Conservation (phyloP, 768 basidiomycete species). For the Amanita rubescens region DNA sequence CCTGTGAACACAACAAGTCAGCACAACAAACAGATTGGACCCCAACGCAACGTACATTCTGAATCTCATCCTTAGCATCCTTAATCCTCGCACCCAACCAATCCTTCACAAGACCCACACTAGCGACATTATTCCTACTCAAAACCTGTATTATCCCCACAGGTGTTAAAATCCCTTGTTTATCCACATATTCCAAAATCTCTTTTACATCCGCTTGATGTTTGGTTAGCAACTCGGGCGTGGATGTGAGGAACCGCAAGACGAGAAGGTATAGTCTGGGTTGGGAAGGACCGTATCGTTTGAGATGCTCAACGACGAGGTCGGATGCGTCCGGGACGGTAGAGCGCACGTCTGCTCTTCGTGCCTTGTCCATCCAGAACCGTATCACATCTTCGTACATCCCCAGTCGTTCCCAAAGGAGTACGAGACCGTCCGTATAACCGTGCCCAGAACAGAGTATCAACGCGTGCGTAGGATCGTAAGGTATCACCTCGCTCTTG, state of each 20-base stretch:
- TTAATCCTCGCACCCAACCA: constrained; percentile 82
- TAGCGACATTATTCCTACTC: constrained; percentile 83
- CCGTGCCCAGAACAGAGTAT: constrained; percentile 83
- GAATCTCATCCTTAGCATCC: constrained; percentile 67
- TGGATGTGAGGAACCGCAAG: constrained; percentile 82
- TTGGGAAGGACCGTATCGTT: constrained; percentile 60
- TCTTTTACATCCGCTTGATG: constrained; percentile 66
- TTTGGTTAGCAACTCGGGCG: constrained; percentile 58
- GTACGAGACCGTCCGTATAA: constrained; percentile 80
- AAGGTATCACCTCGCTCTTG: constrained; percentile 52
- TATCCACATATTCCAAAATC: constrained; percentile 73
- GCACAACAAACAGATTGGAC: constrained; percentile 4
- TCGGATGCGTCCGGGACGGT: constrained; percentile 36
- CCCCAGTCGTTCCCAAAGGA: constrained; percentile 88
- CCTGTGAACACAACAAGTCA: constrained; percentile 37
- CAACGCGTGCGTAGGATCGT: constrained; percentile 89
- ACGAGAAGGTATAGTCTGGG: constrained; percentile 83
- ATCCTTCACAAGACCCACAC: constrained; percentile 85
- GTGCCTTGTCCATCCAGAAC: constrained; percentile 82
- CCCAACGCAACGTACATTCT: constrained; percentile 50
- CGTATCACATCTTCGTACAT: constrained; percentile 95
- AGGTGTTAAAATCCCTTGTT: constrained; percentile 78
- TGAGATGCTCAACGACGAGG: constrained; percentile 68
- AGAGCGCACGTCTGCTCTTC: constrained; percentile 22
- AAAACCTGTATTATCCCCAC: constrained; percentile 86